A percentile compares a stretch with the other conserved stretches of the same genome.
phyloP scores from a whole-genome alignment of 225 moss, liverwort and hornwort genomes.

The Bryoerythrophyllum caledonicum region DNA sequence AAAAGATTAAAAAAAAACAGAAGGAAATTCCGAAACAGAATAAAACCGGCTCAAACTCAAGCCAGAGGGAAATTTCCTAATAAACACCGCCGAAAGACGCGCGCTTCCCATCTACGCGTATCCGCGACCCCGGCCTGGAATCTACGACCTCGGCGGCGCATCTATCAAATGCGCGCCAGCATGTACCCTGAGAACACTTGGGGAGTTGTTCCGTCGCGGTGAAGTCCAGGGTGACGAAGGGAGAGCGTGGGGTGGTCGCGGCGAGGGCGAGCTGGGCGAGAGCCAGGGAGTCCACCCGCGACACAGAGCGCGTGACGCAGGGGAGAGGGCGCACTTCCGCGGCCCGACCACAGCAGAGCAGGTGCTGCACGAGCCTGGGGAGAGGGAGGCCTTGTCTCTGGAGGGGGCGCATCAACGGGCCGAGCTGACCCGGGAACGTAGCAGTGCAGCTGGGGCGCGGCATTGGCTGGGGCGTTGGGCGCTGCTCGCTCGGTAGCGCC shows the following conservation, averaged over 20 bases:
- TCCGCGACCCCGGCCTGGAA: neutral
- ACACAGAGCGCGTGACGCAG: neutral
- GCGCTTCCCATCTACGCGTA: neutral
- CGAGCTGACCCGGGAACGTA: neutral
- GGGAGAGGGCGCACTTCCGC: neutral
- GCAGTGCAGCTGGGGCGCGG: neutral
- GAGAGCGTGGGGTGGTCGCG: neutral
- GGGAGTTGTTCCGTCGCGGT: neutral
- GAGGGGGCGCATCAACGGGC: neutral
- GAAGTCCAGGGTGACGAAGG: neutral
- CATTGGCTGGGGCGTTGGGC: conserved; percentile 11
- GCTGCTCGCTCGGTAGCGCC: neutral
- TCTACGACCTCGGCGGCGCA: neutral
- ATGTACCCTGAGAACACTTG: accelerated
- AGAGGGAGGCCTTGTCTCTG: neutral
- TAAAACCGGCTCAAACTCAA: neutral
- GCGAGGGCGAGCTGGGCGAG: neutral
- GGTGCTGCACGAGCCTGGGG: neutral
- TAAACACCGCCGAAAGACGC: neutral
- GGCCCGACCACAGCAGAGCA: neutral
- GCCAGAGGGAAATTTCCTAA: neutral
- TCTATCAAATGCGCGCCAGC: accelerated
- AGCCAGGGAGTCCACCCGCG: neutral
- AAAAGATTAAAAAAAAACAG: neutral
- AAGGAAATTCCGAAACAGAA: too few relatives aligned